Conservation (phyloP, 73 alveolate species). For the Paramecium tetraurelia region DNA sequence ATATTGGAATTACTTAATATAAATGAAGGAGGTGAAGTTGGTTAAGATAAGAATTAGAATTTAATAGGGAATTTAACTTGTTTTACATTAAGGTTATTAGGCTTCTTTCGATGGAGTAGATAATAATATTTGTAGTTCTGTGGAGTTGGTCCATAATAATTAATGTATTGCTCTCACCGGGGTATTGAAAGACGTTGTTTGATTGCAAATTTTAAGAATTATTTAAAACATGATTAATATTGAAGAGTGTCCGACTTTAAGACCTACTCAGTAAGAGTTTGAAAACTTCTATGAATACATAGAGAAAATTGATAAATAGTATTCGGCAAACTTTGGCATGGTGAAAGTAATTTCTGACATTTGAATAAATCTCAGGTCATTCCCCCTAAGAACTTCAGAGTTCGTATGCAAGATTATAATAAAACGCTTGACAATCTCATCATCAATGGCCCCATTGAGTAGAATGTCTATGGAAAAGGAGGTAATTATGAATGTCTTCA, state of each 20-base stretch:
- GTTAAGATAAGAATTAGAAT: not conserved
- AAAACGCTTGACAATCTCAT: slow-evolving; percentile 49
- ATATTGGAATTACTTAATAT: not conserved
- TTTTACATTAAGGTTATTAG: not conserved
- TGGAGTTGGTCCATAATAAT: not conserved
- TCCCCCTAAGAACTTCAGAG: slow-evolving; percentile 84
- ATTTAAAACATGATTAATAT: slow-evolving; percentile 7
- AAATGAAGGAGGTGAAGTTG: not conserved
- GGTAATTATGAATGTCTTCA: slow-evolving; percentile 76
- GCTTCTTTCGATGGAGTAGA: not conserved
- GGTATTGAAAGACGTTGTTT: not conserved
- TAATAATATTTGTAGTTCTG: not conserved
- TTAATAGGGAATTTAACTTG: not conserved
- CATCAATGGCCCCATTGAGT: slow-evolving; percentile 76
- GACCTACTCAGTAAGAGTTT: slow-evolving; percentile 81
- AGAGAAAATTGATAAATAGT: slow-evolving; percentile 71
- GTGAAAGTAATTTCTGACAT: slow-evolving; percentile 69
- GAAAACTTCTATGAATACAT: slow-evolving; percentile 66
- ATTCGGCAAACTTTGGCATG: slow-evolving; percentile 73
- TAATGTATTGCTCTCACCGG: not conserved
- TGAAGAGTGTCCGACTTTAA: slow-evolving; percentile 72
- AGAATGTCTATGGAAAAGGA: slow-evolving; percentile 76
- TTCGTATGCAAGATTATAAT: slow-evolving; percentile 74
- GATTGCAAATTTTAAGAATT: not conserved
- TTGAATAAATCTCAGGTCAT: slow-evolving; percentile 63